Evolutionary conservation across 441 rosid genomes (phyloP), one percentile per base, ranked within the genome.

Genomic region (Corymbia citriodora): DNA sequence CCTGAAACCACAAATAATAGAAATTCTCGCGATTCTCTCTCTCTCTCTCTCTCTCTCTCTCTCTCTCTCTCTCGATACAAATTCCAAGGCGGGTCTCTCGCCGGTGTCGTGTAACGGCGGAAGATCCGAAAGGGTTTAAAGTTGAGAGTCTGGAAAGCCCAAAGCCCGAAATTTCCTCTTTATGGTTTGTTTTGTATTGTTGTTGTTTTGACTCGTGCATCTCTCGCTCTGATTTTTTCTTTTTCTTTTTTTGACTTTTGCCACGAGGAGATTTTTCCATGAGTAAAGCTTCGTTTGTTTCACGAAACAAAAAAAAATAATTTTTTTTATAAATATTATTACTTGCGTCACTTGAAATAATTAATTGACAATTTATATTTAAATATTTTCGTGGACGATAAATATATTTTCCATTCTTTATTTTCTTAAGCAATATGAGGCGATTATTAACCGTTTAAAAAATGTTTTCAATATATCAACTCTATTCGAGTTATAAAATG

Each of bases 371-470:
- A 59, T 59, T 59, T 59, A 17, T 23, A 3, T 59, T 14, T 10
- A 59, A 59, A 59, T 25, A 59, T 59, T 7, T 59, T 25, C 3
- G 1, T 59, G 14, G 3, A 59, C 3, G 0, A 10, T 59, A 3
- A 59, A 59, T 40, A 59, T 3, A 7, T 59, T 25, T 59, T 59
- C 1, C 14, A 59, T 59, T 10, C 1, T 59, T 10, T 1, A 59
- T 13, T 59, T 25, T 59, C 11, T 0, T 25, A 25, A 59, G 7
- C 25, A 17, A 0, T 59, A 59, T 0, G 7, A 3, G 8, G 14
- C 6, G 6, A 59, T 59, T 13, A 23, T 57, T 10, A 36, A 36
- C 5, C 40, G 40, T 36, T 36, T 36, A 36, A 36, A 36, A 40
- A 5, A 40, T 40, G 6, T 40, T 40, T 40, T 17, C n/a, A 59